Base-by-base conservation (phyloP, 140 eudicot species). In the Cichorium intybus region DNA sequence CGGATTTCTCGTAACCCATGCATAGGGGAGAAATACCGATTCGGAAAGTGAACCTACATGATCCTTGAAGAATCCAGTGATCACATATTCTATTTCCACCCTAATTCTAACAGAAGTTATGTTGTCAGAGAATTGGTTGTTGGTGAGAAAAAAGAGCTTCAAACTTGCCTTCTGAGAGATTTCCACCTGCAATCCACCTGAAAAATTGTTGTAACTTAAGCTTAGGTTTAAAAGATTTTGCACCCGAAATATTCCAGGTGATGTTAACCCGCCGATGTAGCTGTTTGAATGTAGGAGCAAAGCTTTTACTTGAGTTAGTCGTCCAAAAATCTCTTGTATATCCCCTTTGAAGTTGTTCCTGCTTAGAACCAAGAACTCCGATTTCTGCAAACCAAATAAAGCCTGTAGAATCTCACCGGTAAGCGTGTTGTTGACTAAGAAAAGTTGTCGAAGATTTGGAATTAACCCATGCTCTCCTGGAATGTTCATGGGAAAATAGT, bases 361-460 rank as follows among this genome's bases (percentile, higher is more conserved):
- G 75, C 98, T 92, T 24, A 88, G 39, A 70, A 88, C 97, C 64
- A 92, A 82, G 60, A 92, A 85, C 64, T 37, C 60, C 73, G 85
- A 66, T 28, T 74, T 85, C 24, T 37, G 70, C 10, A 90, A 77
- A n/a, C 49, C 69, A 24, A 71, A 23, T 49, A 92, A 66, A 20
- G 89, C 61, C 28, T 75, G 76, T 3, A 97, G 99, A 56, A 92
- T 83, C 31, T 81, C 80, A n/a, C 81, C 76, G 16, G 74, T 46
- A 52, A 92, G 76, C 7, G 62, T 77, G 62, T 92, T 92, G 27
- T 71, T 86, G 0, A 95, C 99, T 59, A 88, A 22, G 6, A 65
- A 66, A 33, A 88, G 81, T 17, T 73, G 81, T 60, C 49, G 34
- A 6, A 92, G 81, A 56, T 75, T 78, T 17, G 82, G 39, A 31